A percentile compares a stretch with the other conserved stretches of the same genome.
These are phyloP conservation scores for Keithomyces neogunnii DNA, from an alignment of 2,329 filamentous ascomycete species.

Conservation along the genomic window DNA sequence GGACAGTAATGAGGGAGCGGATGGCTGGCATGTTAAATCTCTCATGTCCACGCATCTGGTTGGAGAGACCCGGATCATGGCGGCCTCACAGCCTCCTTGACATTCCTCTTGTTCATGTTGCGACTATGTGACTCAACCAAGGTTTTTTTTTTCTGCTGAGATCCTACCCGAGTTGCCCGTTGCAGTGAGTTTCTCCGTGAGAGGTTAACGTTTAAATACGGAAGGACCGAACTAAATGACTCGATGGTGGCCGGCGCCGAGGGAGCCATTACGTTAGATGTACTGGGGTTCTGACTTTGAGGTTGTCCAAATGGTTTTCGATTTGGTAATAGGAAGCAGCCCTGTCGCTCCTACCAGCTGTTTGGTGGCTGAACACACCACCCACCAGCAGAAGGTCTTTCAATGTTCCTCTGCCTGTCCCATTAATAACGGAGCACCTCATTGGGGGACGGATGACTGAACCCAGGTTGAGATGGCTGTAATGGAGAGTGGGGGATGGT, in stretches of 20 bases:
- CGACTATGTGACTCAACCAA: too few species aligned
- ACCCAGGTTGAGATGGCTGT: neutral
- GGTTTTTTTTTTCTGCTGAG: too few species aligned
- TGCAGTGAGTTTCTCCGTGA: neutral
- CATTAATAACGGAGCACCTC: neutral
- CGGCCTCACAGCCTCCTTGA: too few species aligned
- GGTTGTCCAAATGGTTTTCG: constrained; percentile 25
- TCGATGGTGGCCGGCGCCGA: constrained; percentile 17
- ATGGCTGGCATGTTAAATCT: too few species aligned
- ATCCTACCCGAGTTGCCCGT: neutral
- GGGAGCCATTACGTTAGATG: constrained; percentile 39
- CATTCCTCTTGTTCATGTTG: too few species aligned
- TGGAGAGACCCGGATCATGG: too few species aligned
- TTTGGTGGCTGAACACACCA: neutral
- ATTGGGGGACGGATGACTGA: constrained; percentile 1
- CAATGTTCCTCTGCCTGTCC: neutral
- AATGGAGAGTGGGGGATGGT: neutral
- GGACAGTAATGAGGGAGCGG: too few species aligned
- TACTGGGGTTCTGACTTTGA: constrained; percentile 18
- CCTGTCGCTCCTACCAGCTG: constrained; percentile 3
- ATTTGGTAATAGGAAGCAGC: constrained; percentile 35
- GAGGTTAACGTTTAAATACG: neutral
- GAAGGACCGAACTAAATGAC: constrained; percentile 14
- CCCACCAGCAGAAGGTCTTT: neutral
- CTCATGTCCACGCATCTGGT: too few species aligned